These are phyloP conservation scores for Dissophora ornata DNA, from an alignment of 192 early-diverging fungal species.

Conservation along the genomic window DNA sequence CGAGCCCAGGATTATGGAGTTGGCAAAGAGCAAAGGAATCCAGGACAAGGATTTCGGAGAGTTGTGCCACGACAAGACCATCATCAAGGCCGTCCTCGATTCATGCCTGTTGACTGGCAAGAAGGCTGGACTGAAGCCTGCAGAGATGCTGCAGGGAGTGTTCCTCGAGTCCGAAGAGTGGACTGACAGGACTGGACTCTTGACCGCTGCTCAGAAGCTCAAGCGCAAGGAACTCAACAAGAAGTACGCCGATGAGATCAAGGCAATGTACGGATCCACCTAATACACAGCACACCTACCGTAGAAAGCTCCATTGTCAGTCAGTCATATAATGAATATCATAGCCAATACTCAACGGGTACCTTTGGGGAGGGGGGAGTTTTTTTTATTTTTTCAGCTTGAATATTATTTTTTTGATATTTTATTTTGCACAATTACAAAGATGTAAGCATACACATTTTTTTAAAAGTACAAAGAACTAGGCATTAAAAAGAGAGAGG, in stretches of 20 bases:
- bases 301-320: too few relatives aligned
- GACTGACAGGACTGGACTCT: constrained; percentile 87
- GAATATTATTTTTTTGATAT: not conserved
- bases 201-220: constrained; percentile 96
- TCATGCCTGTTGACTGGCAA: constrained; percentile 65
- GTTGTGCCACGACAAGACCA: constrained; percentile 65
- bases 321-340: too few relatives aligned
- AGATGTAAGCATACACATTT: not conserved
- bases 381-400: too few relatives aligned
- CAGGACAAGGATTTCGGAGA: constrained; percentile 58
- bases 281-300: too few relatives aligned
- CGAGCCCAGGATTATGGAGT: constrained; percentile 63
- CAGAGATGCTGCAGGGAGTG: constrained; percentile 76
- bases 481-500: not conserved
- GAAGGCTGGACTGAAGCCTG: constrained; percentile 67
- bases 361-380: too few relatives aligned
- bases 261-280: constrained; percentile 63
- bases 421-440: constrained; percentile 6
- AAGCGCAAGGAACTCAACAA: constrained; percentile 83
- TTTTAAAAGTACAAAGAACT: not conserved
- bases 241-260: constrained; percentile 70
- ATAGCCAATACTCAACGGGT: too few relatives aligned
- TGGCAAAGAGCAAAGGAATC: constrained; percentile 58
- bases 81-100: constrained; percentile 61
- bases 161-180: constrained; percentile 82